Evolutionary conservation across 345 rosid genomes (phyloP), one percentile per base, ranked within the genome.

Genomic region (Pistacia integerrima): DNA sequence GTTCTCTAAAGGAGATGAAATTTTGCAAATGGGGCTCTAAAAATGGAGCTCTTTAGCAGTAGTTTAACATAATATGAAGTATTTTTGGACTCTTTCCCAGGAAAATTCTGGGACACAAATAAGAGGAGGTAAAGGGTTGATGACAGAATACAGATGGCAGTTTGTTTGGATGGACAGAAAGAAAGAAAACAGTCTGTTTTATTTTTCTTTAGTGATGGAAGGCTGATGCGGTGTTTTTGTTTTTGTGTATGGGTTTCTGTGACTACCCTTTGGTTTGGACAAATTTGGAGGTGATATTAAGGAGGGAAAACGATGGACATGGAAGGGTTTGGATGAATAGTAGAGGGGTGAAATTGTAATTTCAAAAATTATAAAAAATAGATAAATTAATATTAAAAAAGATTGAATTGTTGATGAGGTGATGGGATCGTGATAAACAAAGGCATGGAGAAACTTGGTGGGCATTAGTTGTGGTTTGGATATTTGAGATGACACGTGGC

Each of bases 361-460:
- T 67, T 75, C 54, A n/a, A n/a, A n/a, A n/a, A n/a, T n/a, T n/a
- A n/a, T 62, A 5, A 6, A 3, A 36, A 3, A 52, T 4, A 41
- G 7, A 41, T 4, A 41, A 61, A 49, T 48, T 28, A 22, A 58
- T 36, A n/a, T n/a, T 11, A 33, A 10, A 57, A 64, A 73, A 74
- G 58, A 79, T 75, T 85, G 83, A 80, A 78, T 83, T 77, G 85
- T 78, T 74, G 92, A 91, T 74, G 89, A 79, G 88, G 85, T 84
- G 90, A 86, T 83, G 84, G 84, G 79, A 74, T 72, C 64, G 83
- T 72, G 83, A 81, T 74, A 57, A 55, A 38, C 58, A 55, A 48
- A 67, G 88, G 87, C 38, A 85, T 85, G 94, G 89, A 78, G 88
- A 82, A 83, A 80, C 87, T 82, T 87, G 97, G 97, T 81, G 85